Evolutionary conservation across 768 basidiomycete species (phyloP), one percentile per base, ranked within the genome.

Genomic region (Tylopilus sp.): DNA sequence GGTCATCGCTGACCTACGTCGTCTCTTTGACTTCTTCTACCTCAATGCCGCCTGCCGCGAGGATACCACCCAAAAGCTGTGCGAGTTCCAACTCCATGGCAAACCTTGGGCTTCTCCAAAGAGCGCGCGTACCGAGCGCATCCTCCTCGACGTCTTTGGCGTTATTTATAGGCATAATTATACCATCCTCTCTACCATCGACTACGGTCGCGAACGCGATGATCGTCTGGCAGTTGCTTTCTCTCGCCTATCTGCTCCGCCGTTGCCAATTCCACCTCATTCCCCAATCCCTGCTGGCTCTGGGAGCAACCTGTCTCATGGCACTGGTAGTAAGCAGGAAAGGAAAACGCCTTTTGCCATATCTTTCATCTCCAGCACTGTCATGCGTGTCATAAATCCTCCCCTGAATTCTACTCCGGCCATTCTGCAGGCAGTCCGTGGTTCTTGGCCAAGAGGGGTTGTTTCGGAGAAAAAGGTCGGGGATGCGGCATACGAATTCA

Each of bases 371-470:
- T 88, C 85, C 30, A 74, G 78, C 28, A 88, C 81, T 3, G 57
- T 79, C 47, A 75, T 90, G 71, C 82, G 86, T 46, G 88, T 90
- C 47, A 82, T 90, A 48, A 75, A 79, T 25, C 87, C 88, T n/a
- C 88, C 88, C 15, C 76, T 89, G 26, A 79, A 83, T 56, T 77
- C 82, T 30, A 90, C 88, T 7, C 88, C 88, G 10, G 88, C 88
- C 48, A 88, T 90, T 49, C 73, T 90, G n/a, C 83, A 86, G 62
- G 85, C 87, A 17, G 85, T 90, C 18, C 78, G 88, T 50, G 79
- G 75, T 20, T 79, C 88, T 30, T 90, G 88, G 88, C 88, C 88
- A 17, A 77, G 86, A 57, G 88, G 88, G 17, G 85, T 90, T 10
- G 80, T 85, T 8, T 81, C 83, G 1, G 88, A 90, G 67, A 87